Conservation (phyloP, 495 filamentous ascomycete species). For the Gamarada debralockiae region DNA sequence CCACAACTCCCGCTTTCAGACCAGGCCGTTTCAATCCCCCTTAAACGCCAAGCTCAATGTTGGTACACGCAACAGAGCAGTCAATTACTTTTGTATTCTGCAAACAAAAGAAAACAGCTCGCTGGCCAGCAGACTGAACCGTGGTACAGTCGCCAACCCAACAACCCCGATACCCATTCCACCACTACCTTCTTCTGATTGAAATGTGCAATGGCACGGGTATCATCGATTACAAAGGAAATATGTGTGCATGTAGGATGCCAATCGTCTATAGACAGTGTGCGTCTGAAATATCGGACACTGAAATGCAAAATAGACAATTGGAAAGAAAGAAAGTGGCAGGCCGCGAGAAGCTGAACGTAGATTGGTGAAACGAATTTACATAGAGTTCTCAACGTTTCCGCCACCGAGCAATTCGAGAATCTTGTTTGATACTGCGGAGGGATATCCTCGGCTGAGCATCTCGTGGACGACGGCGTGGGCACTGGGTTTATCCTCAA, state of each 20-base stretch:
- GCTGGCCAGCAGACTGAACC: neutral
- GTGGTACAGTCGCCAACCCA: neutral
- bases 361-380: neutral
- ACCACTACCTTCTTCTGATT: neutral
- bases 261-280: conserved; percentile 16
- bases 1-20: neutral
- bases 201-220: conserved; percentile 26
- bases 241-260: conserved; percentile 12
- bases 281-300: neutral
- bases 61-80: conserved; percentile 28
- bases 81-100: conserved; percentile 4
- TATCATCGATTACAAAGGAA: conserved; percentile 25
- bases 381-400: conserved; percentile 15
- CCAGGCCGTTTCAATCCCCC: neutral
- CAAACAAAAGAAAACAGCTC: conserved; percentile 6
- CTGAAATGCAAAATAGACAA: conserved; percentile 16
- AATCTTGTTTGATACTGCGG: conserved; percentile 87
- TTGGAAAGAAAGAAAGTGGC: conserved; percentile 3
- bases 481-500: conserved; percentile 71
- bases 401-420: conserved; percentile 78
- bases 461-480: conserved; percentile 83
- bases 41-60: conserved; percentile 25
- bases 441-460: conserved; percentile 83
- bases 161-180: conserved; percentile 20
- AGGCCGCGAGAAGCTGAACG: conserved; percentile 11